Evolutionary conservation across 352 stramenopile species (phyloP).

Genomic region (Hyaloperonospora brassicae): DNA sequence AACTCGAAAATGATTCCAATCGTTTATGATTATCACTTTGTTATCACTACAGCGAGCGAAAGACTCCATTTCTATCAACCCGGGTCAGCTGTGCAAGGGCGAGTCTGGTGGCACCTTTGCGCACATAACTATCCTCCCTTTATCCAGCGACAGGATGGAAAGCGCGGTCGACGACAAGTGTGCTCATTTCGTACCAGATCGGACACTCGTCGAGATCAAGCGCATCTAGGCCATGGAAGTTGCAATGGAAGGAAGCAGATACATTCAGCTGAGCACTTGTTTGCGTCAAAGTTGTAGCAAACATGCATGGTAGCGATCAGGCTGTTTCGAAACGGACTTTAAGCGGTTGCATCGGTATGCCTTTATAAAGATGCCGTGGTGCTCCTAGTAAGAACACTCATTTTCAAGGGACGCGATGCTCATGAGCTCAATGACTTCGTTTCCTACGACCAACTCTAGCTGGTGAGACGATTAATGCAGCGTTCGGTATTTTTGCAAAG

Average conservation of each 20-base stretch:
- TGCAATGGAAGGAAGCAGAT: background rate
- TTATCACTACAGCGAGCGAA: constrained; percentile 62
- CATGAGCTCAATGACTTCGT: too few relatives aligned
- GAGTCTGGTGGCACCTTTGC: constrained; percentile 92
- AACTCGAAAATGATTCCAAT: background rate
- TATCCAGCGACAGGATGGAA: constrained; percentile 72
- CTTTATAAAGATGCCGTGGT: too few relatives aligned
- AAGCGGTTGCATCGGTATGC: background rate
- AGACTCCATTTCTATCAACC: constrained; percentile 93
- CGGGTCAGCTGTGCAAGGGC: constrained; percentile 89
- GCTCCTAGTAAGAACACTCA: too few relatives aligned
- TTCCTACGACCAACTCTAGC: too few relatives aligned
- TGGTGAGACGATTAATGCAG: too few relatives aligned
- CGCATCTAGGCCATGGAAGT: constrained; percentile 52
- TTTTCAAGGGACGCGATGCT: too few relatives aligned
- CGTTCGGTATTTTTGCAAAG: too few relatives aligned
- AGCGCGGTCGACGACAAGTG: constrained; percentile 36
- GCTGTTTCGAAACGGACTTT: too few relatives aligned
- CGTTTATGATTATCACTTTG: constrained; percentile 9
- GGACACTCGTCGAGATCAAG: constrained; percentile 89
- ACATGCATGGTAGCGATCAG: too few relatives aligned
- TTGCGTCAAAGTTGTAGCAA: too few relatives aligned
- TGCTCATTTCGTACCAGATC: constrained; percentile 73
- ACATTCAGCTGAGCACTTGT: too few relatives aligned
- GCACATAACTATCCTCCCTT: constrained; percentile 85